Percentiles rank a stretch among this genome's conserved stretches.
Evolutionary conservation across 768 basidiomycete species (phyloP).

Genomic region (Lactarius psammicola): DNA sequence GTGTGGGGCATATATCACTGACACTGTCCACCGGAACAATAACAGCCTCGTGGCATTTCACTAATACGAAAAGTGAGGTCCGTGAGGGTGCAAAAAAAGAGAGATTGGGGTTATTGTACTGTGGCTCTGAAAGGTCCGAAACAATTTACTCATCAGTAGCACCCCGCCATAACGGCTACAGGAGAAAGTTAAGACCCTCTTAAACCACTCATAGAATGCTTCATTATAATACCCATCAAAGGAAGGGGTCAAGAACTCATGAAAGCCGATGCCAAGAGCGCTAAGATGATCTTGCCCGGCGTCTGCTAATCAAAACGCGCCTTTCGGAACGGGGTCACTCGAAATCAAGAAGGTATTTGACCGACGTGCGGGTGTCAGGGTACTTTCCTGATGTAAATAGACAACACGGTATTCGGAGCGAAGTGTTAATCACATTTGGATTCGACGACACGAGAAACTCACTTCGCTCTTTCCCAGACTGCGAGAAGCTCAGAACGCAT

Average conservation of each 20-base stretch:
- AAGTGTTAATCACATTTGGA: neutral
- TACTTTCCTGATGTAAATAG: neutral
- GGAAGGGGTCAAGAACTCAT: no score
- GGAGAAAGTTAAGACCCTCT: no score
- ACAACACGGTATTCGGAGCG: neutral
- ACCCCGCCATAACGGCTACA: neutral
- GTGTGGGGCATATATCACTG: no score
- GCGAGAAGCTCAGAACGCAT: neutral
- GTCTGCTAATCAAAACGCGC: no score
- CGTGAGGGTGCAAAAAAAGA: neutral
- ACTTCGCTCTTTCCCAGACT: neutral
- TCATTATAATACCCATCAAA: neutral
- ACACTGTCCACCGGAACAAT: no score
- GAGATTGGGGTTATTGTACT: neutral
- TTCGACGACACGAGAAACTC: neutral
- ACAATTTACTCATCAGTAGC: neutral
- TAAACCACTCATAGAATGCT: neutral
- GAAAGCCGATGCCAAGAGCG: no score
- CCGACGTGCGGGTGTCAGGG: neutral
- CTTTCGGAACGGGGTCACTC: neutral
- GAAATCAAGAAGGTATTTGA: neutral
- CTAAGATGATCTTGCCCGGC: no score
- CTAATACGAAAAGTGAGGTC: neutral
- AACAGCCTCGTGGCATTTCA: no score
- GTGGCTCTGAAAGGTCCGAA: neutral